phyloP scores from a whole-genome alignment of 2,329 filamentous ascomycete species.

The Ophiostoma ips region DNA sequence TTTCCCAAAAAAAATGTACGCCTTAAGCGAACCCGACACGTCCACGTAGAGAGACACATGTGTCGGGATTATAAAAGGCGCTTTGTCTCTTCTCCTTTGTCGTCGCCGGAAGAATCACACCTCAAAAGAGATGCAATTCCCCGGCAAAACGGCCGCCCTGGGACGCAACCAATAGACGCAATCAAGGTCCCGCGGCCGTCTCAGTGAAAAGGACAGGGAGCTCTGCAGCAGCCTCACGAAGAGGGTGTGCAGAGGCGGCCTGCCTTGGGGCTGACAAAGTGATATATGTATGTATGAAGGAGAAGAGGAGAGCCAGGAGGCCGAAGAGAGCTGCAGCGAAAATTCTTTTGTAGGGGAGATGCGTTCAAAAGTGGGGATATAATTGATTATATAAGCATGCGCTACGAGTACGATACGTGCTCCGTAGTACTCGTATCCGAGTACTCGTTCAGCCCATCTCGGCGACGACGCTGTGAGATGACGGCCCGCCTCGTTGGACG shows the following conservation, averaged over 20 bases:
- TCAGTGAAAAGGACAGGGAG: slow-evolving; percentile 2
- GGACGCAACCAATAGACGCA: slow-evolving; percentile 25
- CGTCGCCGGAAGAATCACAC: slow-evolving; percentile 11
- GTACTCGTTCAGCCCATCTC: too few species aligned
- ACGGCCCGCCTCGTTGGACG: too few species aligned
- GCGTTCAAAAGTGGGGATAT: background rate
- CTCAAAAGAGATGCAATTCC: background rate
- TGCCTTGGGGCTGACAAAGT: slow-evolving; percentile 23
- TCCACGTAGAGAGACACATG: slow-evolving; percentile 21
- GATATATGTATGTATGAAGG: slow-evolving; percentile 31
- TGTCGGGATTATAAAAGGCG: slow-evolving; percentile 46
- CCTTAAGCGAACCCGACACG: slow-evolving; percentile 49
- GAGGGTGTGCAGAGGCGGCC: background rate
- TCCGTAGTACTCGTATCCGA: too few species aligned
- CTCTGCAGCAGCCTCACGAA: background rate
- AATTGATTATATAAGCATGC: background rate
- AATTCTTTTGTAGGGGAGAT: background rate
- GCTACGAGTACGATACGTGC: background rate
- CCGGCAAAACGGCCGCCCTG: slow-evolving; percentile 20
- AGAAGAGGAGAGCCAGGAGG: slow-evolving; percentile 30
- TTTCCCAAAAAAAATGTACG: slow-evolving; percentile 36
- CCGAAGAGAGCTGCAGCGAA: slow-evolving; percentile 9
- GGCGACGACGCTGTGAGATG: too few species aligned
- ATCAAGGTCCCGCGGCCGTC: background rate
- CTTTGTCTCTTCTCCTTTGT: slow-evolving; percentile 38